These are phyloP conservation scores for Zymoseptoria passerinii DNA, from an alignment of 2,329 filamentous ascomycete species.

Conservation along the genomic window DNA sequence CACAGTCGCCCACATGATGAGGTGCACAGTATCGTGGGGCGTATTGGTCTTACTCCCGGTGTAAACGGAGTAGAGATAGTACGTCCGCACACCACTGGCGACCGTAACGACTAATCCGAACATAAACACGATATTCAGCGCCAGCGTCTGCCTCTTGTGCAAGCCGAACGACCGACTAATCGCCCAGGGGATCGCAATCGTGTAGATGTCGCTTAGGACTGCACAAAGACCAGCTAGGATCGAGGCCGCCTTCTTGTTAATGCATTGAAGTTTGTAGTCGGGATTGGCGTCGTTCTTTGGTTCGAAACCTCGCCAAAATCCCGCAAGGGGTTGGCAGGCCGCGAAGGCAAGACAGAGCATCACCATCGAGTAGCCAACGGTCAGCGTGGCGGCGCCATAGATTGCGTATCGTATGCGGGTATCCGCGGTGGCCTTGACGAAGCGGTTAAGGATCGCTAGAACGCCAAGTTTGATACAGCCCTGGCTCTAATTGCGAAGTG, in stretches of 20 bases:
- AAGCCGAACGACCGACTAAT: constrained; percentile 39
- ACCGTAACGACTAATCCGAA: constrained; percentile 25
- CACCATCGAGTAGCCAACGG: neutral
- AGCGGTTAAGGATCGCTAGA: neutral
- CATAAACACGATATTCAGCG: constrained; percentile 34
- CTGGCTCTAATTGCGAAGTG: neutral
- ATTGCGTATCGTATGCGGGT: neutral
- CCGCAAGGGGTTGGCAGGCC: neutral
- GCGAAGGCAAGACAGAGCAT: neutral
- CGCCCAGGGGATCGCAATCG: constrained; percentile 35
- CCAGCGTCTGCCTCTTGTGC: constrained; percentile 36
- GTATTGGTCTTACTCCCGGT: neutral
- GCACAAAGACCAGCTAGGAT: constrained; percentile 34
- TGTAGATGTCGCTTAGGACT: constrained; percentile 35
- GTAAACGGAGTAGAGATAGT: constrained; percentile 21
- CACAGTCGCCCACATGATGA: neutral
- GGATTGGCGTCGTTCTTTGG: constrained; percentile 28
- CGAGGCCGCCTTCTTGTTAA: constrained; percentile 33
- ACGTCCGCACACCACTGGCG: constrained; percentile 28
- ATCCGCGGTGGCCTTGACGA: neutral
- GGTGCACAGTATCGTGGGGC: neutral
- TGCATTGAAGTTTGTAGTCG: constrained; percentile 38
- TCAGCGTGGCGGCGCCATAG: neutral
- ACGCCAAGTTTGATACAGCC: neutral
- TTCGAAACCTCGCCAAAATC: neutral